Percentiles rank a stretch among this genome's conserved stretches.
phyloP scores from a whole-genome alignment of 139 green algal genomes.

The Monoraphidium neglectum region DNA sequence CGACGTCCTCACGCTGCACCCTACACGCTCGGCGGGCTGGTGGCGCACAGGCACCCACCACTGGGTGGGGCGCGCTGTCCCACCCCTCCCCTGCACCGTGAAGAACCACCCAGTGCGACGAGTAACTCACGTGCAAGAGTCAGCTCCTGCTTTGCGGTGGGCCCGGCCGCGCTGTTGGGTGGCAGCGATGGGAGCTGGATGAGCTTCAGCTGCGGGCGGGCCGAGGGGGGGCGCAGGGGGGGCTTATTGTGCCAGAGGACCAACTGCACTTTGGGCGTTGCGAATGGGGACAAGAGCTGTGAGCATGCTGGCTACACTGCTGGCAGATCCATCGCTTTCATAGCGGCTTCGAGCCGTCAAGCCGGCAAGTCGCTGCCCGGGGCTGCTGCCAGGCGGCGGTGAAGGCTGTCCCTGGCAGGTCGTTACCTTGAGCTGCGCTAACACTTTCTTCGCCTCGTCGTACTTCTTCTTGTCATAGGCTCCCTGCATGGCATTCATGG shows the following conservation, averaged over 20 bases:
- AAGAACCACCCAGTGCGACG: neutral
- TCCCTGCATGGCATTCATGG: slow-evolving; percentile 41
- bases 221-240: neutral
- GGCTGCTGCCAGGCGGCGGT: neutral
- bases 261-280: neutral
- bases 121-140: slow-evolving; percentile 67
- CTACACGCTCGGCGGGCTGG: neutral
- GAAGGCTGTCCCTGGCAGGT: neutral
- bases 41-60: neutral
- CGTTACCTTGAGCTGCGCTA: slow-evolving; percentile 63
- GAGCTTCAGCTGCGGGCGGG: slow-evolving; percentile 69
- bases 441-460: slow-evolving; percentile 33
- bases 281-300: neutral
- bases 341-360: neutral
- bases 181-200: slow-evolving; percentile 78
- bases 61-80: neutral
- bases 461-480: slow-evolving; percentile 55
- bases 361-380: neutral
- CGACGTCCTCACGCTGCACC: neutral
- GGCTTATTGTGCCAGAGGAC: neutral
- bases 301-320: neutral
- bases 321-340: neutral
- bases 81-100: neutral
- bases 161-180: slow-evolving; percentile 57
- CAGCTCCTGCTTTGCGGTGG: slow-evolving; percentile 76